phyloP scores from a whole-genome alignment of 2,329 filamentous ascomycete genomes.

The Daldinia sp. region DNA sequence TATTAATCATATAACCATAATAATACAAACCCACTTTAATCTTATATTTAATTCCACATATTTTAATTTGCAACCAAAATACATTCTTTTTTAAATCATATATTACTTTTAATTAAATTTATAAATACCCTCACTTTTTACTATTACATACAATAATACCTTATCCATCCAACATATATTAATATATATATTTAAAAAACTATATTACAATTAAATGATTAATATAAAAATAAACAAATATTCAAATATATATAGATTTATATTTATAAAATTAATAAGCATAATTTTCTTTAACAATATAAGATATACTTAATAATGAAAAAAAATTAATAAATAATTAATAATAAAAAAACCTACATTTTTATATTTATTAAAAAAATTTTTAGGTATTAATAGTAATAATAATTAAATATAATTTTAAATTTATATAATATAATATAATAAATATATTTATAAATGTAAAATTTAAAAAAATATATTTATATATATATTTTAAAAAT shows the following conservation, averaged over 20 bases:
- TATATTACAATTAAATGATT: too few species aligned
- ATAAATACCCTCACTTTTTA: too few species aligned
- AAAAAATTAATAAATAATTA: background rate
- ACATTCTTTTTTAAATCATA: too few species aligned
- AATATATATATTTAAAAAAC: too few species aligned
- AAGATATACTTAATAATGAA: background rate
- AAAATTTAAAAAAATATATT: conserved; percentile 9
- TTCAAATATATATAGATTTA: conserved; percentile 1
- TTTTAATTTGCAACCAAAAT: too few species aligned
- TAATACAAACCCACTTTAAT: too few species aligned
- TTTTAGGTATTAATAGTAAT: background rate
- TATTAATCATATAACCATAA: too few species aligned
- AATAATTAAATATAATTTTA: conserved; percentile 2
- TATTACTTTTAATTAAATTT: too few species aligned
- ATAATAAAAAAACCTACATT: too few species aligned
- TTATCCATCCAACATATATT: too few species aligned
- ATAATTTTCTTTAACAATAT: background rate
- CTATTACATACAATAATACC: too few species aligned
- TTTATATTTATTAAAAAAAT: background rate
- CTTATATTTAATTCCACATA: too few species aligned
- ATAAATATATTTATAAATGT: conserved; percentile 9
- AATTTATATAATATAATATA: conserved; percentile 1
- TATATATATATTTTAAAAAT: conserved; percentile 13
- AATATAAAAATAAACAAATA: background rate
- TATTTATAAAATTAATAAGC: conserved; percentile 3